Evolutionary conservation across 2,329 filamentous ascomycete species (phyloP).

Genomic region (Fusarium musae): DNA sequence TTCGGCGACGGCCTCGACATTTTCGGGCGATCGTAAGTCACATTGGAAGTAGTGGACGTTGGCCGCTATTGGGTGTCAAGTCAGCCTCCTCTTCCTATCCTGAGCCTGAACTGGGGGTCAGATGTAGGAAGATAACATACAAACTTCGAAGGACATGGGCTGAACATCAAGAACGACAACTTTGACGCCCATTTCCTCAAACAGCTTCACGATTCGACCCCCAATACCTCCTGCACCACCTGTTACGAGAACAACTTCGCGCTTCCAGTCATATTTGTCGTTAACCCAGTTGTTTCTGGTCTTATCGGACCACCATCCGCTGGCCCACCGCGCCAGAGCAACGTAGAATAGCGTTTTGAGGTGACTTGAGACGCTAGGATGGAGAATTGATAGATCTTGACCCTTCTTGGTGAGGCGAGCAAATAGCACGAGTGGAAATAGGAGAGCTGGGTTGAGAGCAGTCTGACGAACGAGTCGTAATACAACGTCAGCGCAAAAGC

Average conservation of each 20-base stretch:
- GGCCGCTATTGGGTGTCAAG: conserved; percentile 45
- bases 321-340: conserved; percentile 44
- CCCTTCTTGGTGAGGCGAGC: conserved; percentile 73
- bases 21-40: conserved; percentile 71
- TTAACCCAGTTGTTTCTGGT: conserved; percentile 51
- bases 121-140: conserved; percentile 48
- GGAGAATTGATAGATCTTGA: conserved; percentile 62
- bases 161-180: conserved; percentile 79
- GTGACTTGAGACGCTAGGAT: conserved; percentile 61
- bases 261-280: conserved; percentile 70
- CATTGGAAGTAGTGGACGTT: conserved; percentile 76
- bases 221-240: conserved; percentile 82
- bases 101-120: background rate
- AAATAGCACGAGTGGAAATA: conserved; percentile 71
- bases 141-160: conserved; percentile 63
- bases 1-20: conserved; percentile 63
- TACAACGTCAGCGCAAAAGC: conserved; percentile 70
- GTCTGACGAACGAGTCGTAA: conserved; percentile 68
- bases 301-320: conserved; percentile 48
- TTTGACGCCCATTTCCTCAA: conserved; percentile 73
- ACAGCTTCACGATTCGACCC: conserved; percentile 68
- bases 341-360: conserved; percentile 54
- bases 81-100: conserved; percentile 9
- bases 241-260: conserved; percentile 78
- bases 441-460: conserved; percentile 71